Evolutionary conservation across 1,284 basidiomycete genomes (phyloP), one percentile per base, ranked within the genome.

Genomic region (Microbotryum intermedium): DNA sequence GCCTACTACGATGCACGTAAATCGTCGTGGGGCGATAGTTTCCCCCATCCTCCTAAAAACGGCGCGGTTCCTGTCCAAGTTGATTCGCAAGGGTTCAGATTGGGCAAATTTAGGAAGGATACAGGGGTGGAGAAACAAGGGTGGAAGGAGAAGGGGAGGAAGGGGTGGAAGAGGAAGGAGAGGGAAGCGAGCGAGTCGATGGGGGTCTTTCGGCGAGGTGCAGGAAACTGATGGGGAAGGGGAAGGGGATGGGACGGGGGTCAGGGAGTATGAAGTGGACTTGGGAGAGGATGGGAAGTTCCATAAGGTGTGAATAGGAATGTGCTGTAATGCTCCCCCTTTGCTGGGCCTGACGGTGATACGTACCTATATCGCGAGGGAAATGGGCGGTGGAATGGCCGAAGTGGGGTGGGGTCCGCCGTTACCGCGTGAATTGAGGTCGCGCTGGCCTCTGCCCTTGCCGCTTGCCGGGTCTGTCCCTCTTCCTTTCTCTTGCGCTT

Each of bases 1-100:
- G 81, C 84, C 0, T 98, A 86, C 73, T 92, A 97, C 71, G 95
- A 98, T 73, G 92, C 93, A 1, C 84, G 94, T 50, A 97, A 97
- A 76, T 83, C 87, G 0, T 78, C 76, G 23, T 97, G 93, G 91
- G 95, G 95, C 13, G 95, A 98, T 73, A 79, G 90, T 13, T 97
- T 95, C 76, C 94, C 95, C 5, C 92, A 97, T 47, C 26, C 59
- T 8, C 61, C 64, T 4, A 63, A 63, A 48, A 63, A 65, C 50
- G 64, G 66, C 9, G 18, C 39, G 8, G 44, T 42, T 6, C 39
- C 51, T 7, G 47, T 57, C 23, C 48, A 34, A 13, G 21, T 43
- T 5, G 46, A 39, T 2, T 43, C 28, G 18, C 52, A 53, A 6
- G 30, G 43, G 26, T 59, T 55, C 64, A 68, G 65, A 59, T 65